Evolutionary conservation across 805 yeast genomes (phyloP).

Genomic region (Barnettozyma californica): DNA sequence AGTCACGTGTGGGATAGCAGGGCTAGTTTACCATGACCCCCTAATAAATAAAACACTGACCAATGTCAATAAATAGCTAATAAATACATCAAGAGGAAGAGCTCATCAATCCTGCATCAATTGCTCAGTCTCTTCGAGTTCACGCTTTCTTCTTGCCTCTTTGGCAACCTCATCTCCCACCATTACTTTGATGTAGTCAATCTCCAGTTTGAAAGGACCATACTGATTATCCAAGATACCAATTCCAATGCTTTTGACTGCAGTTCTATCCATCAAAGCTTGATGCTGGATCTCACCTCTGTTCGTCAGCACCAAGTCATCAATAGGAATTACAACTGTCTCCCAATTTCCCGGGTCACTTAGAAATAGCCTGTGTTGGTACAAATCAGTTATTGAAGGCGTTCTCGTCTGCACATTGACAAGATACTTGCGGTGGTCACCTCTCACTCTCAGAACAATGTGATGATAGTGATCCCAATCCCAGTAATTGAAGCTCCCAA

Average conservation of each 20-base stretch:
- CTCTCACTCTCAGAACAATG: slow-evolving; percentile 64
- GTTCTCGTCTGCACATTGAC: slow-evolving; percentile 80
- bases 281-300: slow-evolving; percentile 67
- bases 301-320: slow-evolving; percentile 77
- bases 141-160: slow-evolving; percentile 15
- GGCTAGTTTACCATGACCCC: not conserved
- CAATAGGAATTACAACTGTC: slow-evolving; percentile 69
- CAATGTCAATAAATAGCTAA: slow-evolving; percentile 2
- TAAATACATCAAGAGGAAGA: not conserved
- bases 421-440: slow-evolving; percentile 68
- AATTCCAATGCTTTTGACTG: slow-evolving; percentile 68
- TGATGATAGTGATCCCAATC: slow-evolving; percentile 64
- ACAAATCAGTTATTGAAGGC: slow-evolving; percentile 70
- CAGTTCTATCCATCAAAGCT: slow-evolving; percentile 51
- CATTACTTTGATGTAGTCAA: slow-evolving; percentile 71
- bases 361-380: slow-evolving; percentile 74
- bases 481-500: slow-evolving; percentile 49
- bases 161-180: slow-evolving; percentile 37
- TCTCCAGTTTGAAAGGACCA: slow-evolving; percentile 66
- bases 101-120: not conserved
- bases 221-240: slow-evolving; percentile 73
- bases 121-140: slow-evolving; percentile 2
- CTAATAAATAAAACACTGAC: too few relatives aligned
- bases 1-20: slow-evolving; percentile 2
- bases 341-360: slow-evolving; percentile 77